Conservation (phyloP, 176 grass and related monocot species). For the Poa pratensis region DNA sequence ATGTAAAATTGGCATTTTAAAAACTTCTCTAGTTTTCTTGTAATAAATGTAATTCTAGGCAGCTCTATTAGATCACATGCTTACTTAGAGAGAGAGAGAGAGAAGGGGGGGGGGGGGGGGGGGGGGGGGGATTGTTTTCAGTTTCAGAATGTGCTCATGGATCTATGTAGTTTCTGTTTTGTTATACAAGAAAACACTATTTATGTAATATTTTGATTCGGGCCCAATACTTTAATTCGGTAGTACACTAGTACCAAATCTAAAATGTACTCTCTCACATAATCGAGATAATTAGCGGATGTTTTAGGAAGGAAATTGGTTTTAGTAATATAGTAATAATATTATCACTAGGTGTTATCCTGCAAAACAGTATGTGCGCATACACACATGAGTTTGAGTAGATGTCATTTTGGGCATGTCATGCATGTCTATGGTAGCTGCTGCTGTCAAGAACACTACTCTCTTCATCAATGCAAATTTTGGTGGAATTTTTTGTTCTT, state of each 20-base stretch:
- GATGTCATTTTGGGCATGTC: background rate
- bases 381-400: background rate
- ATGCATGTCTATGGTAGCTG: constrained; percentile 28
- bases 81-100: background rate
- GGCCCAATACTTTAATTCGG: background rate
- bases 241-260: background rate
- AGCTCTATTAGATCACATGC: background rate
- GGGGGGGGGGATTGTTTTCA: background rate
- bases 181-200: background rate
- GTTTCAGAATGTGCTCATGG: constrained; percentile 5
- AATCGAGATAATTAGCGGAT: background rate
- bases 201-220: background rate
- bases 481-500: background rate
- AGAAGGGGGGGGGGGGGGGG: too few species aligned
- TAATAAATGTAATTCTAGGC: background rate
- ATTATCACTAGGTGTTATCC: background rate
- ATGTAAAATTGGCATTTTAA: background rate
- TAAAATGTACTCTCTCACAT: background rate
- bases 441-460: background rate
- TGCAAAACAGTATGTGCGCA: background rate
- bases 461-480: constrained; percentile 10
- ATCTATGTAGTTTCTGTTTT: constrained; percentile 4
- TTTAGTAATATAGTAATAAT: background rate
- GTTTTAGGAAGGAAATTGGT: background rate
- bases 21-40: background rate